These are phyloP conservation scores for Beta vulgaris DNA, from an alignment of 148 eudicot genomes.

Conservation along the genomic window DNA sequence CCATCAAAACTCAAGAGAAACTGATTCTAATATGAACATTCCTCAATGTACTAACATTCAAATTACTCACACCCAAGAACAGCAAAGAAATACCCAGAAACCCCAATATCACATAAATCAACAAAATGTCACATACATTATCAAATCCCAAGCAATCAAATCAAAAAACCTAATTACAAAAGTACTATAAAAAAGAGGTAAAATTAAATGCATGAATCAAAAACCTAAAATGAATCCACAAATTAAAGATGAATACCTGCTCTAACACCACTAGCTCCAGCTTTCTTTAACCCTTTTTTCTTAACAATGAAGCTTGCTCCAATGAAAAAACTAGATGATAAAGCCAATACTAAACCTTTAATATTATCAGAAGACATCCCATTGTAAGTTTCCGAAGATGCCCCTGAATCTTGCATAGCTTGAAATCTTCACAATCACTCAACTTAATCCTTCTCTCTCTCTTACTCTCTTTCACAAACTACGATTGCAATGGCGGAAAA, in stretches of 20 bases:
- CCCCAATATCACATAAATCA: not conserved
- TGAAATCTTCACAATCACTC: not conserved
- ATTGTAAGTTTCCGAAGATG: slow-evolving; percentile 17
- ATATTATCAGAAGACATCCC: slow-evolving; percentile 38
- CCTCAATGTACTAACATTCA: too few relatives aligned
- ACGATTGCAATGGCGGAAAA: not conserved
- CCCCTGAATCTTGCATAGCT: slow-evolving; percentile 29
- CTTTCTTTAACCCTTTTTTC: slow-evolving; percentile 38
- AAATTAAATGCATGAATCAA: not conserved
- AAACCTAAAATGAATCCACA: not conserved
- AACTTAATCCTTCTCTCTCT: not conserved
- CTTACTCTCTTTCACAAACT: not conserved
- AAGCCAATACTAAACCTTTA: slow-evolving; percentile 36
- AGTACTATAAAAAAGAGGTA: not conserved
- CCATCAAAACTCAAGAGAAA: not conserved
- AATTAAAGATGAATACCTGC: slow-evolving; percentile 25
- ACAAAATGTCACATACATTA: not conserved
- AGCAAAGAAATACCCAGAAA: not conserved
- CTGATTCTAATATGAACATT: too few relatives aligned
- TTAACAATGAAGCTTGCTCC: slow-evolving; percentile 41
- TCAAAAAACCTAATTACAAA: slow-evolving; percentile 4
- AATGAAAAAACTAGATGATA: slow-evolving; percentile 38
- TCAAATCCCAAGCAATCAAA: not conserved
- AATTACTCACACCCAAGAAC: not conserved
- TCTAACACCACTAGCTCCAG: slow-evolving; percentile 32